phyloP scores from a whole-genome alignment of 225 moss, liverwort and hornwort species.

The Anthoceros angustus region DNA sequence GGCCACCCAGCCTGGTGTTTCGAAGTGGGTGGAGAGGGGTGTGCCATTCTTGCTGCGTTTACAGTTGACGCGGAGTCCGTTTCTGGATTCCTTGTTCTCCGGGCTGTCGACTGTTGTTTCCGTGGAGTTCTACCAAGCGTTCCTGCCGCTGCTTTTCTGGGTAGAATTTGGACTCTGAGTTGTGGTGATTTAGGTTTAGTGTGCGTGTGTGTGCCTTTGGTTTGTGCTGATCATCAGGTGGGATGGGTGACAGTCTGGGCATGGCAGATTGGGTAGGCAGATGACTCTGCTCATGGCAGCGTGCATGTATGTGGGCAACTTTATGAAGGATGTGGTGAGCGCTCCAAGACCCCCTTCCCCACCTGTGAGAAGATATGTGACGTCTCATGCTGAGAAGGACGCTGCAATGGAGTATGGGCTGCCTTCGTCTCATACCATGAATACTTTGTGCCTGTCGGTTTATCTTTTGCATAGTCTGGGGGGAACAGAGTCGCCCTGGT shows the following conservation, averaged over 20 bases:
- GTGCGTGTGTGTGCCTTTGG: neutral
- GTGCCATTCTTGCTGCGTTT: constrained; percentile 48
- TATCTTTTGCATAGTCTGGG: constrained; percentile 9
- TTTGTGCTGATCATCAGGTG: neutral
- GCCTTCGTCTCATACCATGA: constrained; percentile 80
- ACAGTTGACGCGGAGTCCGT: constrained; percentile 42
- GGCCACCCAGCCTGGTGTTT: constrained; percentile 50
- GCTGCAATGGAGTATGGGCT: constrained; percentile 61
- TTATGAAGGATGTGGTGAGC: constrained; percentile 63
- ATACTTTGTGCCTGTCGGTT: constrained; percentile 56
- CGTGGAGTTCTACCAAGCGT: constrained; percentile 68
- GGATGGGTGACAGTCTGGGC: constrained; percentile 39
- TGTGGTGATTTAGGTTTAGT: neutral
- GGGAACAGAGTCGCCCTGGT: neutral
- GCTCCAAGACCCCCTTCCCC: constrained; percentile 76
- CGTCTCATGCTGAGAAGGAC: constrained; percentile 39
- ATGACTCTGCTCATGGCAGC: constrained; percentile 84
- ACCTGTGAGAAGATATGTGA: constrained; percentile 48
- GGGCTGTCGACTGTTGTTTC: constrained; percentile 57
- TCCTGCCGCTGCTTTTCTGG: constrained; percentile 85
- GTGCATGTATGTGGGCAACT: constrained; percentile 75
- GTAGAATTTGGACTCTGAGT: constrained; percentile 19
- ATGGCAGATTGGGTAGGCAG: constrained; percentile 63
- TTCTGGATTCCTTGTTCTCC: constrained; percentile 41
- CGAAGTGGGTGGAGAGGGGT: constrained; percentile 45